These are phyloP conservation scores for Cyclotella choctawhatcheeana DNA, from an alignment of 108 stramenopile species.

Conservation along the genomic window DNA sequence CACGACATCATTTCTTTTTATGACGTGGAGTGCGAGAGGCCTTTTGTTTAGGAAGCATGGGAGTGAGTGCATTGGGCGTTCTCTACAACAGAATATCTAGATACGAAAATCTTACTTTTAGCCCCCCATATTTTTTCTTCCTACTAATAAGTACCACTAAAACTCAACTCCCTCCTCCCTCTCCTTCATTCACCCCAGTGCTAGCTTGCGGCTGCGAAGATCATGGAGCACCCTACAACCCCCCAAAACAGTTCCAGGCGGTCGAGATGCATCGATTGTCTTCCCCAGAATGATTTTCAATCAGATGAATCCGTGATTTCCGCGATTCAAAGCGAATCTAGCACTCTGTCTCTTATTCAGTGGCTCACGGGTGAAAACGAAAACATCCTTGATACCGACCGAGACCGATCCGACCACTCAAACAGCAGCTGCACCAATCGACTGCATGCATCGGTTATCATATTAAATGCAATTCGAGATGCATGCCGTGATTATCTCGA, in stretches of 20 bases:
- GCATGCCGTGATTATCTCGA: conserved; percentile 72
- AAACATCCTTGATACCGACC: not conserved
- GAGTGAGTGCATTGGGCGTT: no score
- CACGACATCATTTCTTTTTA: no score
- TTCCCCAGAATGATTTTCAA: conserved; percentile 25
- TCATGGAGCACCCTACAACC: not conserved
- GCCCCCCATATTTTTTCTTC: no score
- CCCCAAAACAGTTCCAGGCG: not conserved
- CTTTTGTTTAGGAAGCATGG: no score
- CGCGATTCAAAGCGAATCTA: conserved; percentile 41
- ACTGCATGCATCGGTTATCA: conserved; percentile 57
- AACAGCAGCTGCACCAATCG: conserved; percentile 20
- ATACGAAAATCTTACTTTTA: no score
- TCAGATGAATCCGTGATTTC: conserved; percentile 32
- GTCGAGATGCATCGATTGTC: conserved; percentile 1
- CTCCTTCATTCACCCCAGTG: no score
- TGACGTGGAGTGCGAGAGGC: no score
- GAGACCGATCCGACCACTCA: not conserved
- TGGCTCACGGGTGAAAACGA: conserved; percentile 35
- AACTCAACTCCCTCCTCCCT: no score
- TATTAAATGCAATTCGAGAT: conserved; percentile 80
- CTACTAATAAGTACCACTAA: no score
- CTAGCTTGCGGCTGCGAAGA: not conserved
- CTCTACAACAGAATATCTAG: no score
- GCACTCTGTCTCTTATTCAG: conserved; percentile 22